A percentile compares a stretch with the other conserved stretches of the same genome.
phyloP scores from a whole-genome alignment of 2,329 filamentous ascomycete species.

The Dactylellina drechsleri region DNA sequence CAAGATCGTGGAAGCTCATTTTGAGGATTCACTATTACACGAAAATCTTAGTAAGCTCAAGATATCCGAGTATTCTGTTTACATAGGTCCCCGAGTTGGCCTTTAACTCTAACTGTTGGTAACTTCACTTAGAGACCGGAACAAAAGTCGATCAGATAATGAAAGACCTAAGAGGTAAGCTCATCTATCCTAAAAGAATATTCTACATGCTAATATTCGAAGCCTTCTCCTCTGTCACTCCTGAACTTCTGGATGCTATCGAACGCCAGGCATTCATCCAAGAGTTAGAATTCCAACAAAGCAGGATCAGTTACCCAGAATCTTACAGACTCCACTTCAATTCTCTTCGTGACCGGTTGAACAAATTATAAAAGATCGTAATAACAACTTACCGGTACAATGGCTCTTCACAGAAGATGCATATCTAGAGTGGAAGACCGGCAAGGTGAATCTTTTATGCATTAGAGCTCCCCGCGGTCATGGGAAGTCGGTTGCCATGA shows the following conservation, averaged over 20 bases:
- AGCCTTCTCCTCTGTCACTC: slow-evolving; percentile 15
- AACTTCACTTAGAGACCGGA: background rate
- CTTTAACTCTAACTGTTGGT: too few species aligned
- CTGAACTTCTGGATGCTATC: slow-evolving; percentile 20
- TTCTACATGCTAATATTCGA: background rate
- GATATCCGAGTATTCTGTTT: background rate
- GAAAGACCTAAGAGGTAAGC: background rate
- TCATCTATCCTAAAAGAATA: background rate
- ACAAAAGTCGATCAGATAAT: background rate
- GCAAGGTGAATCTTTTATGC: slow-evolving; percentile 3
- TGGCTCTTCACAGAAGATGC: slow-evolving; percentile 22
- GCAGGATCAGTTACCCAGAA: background rate
- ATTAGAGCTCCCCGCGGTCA: slow-evolving; percentile 25
- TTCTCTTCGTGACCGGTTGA: slow-evolving; percentile 16
- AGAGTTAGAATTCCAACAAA: slow-evolving; percentile 19
- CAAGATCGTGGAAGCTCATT: slow-evolving; percentile 12
- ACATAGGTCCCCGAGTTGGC: background rate
- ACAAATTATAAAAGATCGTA: slow-evolving; percentile 16
- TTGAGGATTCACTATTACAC: slow-evolving; percentile 15
- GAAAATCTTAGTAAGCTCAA: slow-evolving; percentile 28
- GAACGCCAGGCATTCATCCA: slow-evolving; percentile 9
- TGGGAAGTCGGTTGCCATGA: slow-evolving; percentile 39
- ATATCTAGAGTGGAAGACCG: slow-evolving; percentile 8
- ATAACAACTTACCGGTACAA: slow-evolving; percentile 19
- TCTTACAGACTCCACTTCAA: slow-evolving; percentile 26